Conservation (phyloP, 164 flowering plant genomes). For the Piper betle region DNA sequence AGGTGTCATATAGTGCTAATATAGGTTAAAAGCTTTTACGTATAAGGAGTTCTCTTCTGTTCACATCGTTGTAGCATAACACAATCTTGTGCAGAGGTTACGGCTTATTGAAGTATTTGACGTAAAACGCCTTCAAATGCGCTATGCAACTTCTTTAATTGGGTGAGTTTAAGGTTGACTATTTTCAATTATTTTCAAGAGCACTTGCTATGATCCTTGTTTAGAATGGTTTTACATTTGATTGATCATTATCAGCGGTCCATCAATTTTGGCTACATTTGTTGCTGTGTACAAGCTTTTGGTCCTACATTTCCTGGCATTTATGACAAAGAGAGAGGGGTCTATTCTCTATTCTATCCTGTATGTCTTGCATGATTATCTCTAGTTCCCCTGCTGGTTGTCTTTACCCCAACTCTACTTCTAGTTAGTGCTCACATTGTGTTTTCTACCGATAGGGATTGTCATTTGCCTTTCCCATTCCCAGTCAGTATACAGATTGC, state of each 20-base stretch:
- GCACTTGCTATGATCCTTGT: too few species aligned
- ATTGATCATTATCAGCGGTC: conserved; percentile 53
- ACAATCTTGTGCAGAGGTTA: conserved; percentile 39
- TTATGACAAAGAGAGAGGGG: conserved; percentile 84
- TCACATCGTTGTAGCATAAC: neutral
- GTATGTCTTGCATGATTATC: conserved; percentile 61
- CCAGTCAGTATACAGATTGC: conserved; percentile 72
- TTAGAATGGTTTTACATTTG: conserved; percentile 2
- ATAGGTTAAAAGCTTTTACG: too few species aligned
- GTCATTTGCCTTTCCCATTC: conserved; percentile 94
- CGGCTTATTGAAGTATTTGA: conserved; percentile 95
- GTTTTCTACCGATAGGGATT: conserved; percentile 40
- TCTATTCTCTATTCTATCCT: conserved; percentile 81
- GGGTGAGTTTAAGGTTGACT: conserved; percentile 43
- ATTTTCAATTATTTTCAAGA: too few species aligned
- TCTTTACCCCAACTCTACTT: neutral
- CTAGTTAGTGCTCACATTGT: too few species aligned
- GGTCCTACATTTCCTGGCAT: conserved; percentile 97
- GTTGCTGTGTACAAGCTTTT: conserved; percentile 93
- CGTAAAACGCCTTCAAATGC: conserved; percentile 89
- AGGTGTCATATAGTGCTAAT: too few species aligned
- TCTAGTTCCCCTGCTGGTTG: neutral
- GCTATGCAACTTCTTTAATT: conserved; percentile 80
- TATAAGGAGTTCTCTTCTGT: neutral
- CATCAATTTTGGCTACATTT: conserved; percentile 85